These are phyloP conservation scores for Epichloe elymi DNA, from an alignment of 2,329 filamentous ascomycete species.

Conservation along the genomic window DNA sequence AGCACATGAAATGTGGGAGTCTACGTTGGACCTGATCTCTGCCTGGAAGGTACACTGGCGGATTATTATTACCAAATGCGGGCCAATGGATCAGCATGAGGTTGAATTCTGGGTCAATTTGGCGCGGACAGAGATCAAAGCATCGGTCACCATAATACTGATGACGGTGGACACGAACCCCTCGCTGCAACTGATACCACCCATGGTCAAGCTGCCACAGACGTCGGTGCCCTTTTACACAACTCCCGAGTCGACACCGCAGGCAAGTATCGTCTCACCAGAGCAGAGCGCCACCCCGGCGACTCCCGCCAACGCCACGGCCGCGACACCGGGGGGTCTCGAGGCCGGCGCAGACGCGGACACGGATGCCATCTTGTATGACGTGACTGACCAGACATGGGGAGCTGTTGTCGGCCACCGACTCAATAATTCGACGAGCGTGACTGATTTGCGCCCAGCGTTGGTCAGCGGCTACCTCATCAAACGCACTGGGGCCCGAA, in stretches of 20 bases:
- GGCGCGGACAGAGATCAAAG: slow-evolving; percentile 37
- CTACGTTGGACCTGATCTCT: slow-evolving; percentile 60
- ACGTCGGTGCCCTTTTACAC: slow-evolving; percentile 33
- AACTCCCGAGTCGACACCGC: slow-evolving; percentile 58
- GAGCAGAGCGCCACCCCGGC: slow-evolving; percentile 41
- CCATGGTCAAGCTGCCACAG: slow-evolving; percentile 34
- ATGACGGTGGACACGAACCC: slow-evolving; percentile 54
- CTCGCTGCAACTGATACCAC: slow-evolving; percentile 48
- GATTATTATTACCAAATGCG: slow-evolving; percentile 59
- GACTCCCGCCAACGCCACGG: slow-evolving; percentile 31
- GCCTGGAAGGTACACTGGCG: slow-evolving; percentile 63
- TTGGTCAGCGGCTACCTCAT: slow-evolving; percentile 53
- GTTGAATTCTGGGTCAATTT: slow-evolving; percentile 44
- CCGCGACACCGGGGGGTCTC: slow-evolving; percentile 33
- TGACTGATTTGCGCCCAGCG: slow-evolving; percentile 41
- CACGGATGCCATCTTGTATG: slow-evolving; percentile 53
- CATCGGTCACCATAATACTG: slow-evolving; percentile 41
- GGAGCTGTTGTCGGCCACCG: slow-evolving; percentile 57
- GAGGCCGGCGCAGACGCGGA: slow-evolving; percentile 29
- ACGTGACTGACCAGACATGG: slow-evolving; percentile 64
- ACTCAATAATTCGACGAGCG: slow-evolving; percentile 44
- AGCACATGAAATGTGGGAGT: slow-evolving; percentile 66
- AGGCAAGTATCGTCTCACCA: slow-evolving; percentile 44
- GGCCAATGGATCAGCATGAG: slow-evolving; percentile 54
- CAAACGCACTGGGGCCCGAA: slow-evolving; percentile 43